Conservation (phyloP, 2,329 filamentous ascomycete genomes). For the Aspergillus luchuensis region DNA sequence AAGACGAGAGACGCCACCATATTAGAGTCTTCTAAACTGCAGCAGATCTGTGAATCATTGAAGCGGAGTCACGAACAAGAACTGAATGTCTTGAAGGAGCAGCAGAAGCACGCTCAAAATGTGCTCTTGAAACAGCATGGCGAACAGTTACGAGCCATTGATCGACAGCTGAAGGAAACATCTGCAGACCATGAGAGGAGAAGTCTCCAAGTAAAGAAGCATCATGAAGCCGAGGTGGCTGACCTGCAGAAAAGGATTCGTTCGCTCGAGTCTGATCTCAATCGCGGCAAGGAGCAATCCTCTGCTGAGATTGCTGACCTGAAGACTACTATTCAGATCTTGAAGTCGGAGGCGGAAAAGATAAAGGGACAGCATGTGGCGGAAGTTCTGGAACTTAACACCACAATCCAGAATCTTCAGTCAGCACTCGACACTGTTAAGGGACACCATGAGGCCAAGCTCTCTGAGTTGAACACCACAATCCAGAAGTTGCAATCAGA, state of each 20-base stretch:
- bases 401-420: conserved; percentile 62
- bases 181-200: conserved; percentile 44
- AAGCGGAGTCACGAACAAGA: conserved; percentile 71
- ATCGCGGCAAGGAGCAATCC: conserved; percentile 52
- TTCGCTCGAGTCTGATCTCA: conserved; percentile 55
- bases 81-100: conserved; percentile 56
- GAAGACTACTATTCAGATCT: conserved; percentile 57
- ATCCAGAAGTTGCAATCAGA: conserved; percentile 59
- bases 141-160: conserved; percentile 51
- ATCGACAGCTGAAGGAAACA: conserved; percentile 51
- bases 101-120: conserved; percentile 47
- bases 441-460: conserved; percentile 57
- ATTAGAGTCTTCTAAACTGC: conserved; percentile 60
- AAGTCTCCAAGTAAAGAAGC: conserved; percentile 40
- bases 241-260: conserved; percentile 64
- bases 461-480: conserved; percentile 60
- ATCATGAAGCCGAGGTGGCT: conserved; percentile 63
- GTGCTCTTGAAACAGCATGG: conserved; percentile 47
- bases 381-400: conserved; percentile 62
- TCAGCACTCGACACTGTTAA: conserved; percentile 34
- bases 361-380: conserved; percentile 63
- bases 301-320: conserved; percentile 63
- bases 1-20: conserved; percentile 62
- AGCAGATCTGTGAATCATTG: conserved; percentile 69
- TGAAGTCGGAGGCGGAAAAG: conserved; percentile 55